phyloP scores from a whole-genome alignment of 2,329 filamentous ascomycete species.

The Ampelomyces quisqualis region DNA sequence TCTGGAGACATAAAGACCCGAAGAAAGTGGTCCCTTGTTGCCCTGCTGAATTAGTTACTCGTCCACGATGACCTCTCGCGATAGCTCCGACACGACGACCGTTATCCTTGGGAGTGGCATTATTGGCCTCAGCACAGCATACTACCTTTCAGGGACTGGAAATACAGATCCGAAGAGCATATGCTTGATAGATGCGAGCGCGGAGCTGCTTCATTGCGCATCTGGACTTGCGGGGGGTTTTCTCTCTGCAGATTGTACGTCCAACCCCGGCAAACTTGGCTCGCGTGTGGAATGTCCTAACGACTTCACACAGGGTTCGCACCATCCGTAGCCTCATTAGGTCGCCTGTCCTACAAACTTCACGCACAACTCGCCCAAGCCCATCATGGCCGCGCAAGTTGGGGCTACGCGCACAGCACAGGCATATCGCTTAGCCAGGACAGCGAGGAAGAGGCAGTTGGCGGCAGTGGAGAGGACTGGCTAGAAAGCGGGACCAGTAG shows the following conservation, averaged over 20 bases:
- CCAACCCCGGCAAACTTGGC: neutral
- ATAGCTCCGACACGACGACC: conserved; percentile 8
- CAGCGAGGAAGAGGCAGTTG: conserved; percentile 41
- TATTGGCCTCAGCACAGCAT: conserved; percentile 52
- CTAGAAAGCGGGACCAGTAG: conserved; percentile 64
- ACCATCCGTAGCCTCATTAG: conserved; percentile 58
- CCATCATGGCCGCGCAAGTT: conserved; percentile 58
- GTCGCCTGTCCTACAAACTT: conserved; percentile 66
- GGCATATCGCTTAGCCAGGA: conserved; percentile 58
- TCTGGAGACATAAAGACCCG: too few species aligned
- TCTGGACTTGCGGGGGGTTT: conserved; percentile 76
- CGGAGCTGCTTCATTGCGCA: conserved; percentile 68
- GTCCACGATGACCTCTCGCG: conserved; percentile 12
- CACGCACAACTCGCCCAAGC: conserved; percentile 64
- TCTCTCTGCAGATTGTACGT: conserved; percentile 65
- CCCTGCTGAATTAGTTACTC: too few species aligned
- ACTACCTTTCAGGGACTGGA: conserved; percentile 60
- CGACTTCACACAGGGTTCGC: conserved; percentile 54
- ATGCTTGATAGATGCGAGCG: conserved; percentile 59
- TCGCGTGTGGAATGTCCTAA: neutral
- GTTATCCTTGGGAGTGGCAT: conserved; percentile 50
- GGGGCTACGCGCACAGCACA: conserved; percentile 62
- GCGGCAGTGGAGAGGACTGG: conserved; percentile 63
- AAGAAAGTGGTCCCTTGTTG: too few species aligned
- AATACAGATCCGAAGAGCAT: conserved; percentile 50